Evolutionary conservation across 2,329 filamentous ascomycete genomes (phyloP).

Genomic region (Sarocladiaceae sp.): DNA sequence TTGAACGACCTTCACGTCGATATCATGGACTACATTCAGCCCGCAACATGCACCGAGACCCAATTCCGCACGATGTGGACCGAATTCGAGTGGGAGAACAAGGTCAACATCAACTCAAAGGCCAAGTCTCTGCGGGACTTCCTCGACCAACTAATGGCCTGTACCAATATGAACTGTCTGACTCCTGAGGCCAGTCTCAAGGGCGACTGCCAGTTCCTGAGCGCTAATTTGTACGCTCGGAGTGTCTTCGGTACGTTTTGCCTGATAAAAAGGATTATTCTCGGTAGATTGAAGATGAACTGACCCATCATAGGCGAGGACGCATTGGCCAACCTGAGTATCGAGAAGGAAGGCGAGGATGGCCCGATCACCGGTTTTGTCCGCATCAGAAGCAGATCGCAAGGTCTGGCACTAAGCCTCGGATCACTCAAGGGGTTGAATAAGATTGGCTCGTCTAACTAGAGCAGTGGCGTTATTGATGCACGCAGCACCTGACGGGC

Average conservation of each 20-base stretch:
- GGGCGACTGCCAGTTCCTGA: constrained; percentile 96
- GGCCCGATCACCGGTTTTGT: constrained; percentile 97
- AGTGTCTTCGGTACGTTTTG: constrained; percentile 89
- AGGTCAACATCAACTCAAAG: constrained; percentile 99
- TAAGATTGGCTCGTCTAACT: constrained; percentile 55
- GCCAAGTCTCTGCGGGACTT: constrained; percentile 88
- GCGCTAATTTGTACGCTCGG: constrained; percentile 91
- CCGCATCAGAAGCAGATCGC: constrained; percentile 93
- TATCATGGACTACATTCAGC: constrained; percentile 99
- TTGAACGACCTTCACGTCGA: constrained; percentile 97
- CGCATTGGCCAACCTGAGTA: constrained; percentile 92
- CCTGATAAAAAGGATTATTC: constrained; percentile 9
- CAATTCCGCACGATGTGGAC: constrained; percentile 99
- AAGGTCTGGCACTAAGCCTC: constrained; percentile 88
- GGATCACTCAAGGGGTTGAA: constrained; percentile 93
- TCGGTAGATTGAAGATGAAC: constrained; percentile 19
- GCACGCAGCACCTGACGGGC: not conserved
- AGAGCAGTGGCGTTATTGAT: not conserved
- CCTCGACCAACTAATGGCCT: constrained; percentile 90
- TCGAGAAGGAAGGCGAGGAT: constrained; percentile 94
- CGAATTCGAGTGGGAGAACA: constrained; percentile 99
- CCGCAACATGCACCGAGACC: constrained; percentile 92
- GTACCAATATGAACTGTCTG: constrained; percentile 97
- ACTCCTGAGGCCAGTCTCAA: constrained; percentile 95
- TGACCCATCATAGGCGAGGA: constrained; percentile 73